phyloP scores from a whole-genome alignment of 352 stramenopile genomes.

The Globisporangium nodosum region DNA sequence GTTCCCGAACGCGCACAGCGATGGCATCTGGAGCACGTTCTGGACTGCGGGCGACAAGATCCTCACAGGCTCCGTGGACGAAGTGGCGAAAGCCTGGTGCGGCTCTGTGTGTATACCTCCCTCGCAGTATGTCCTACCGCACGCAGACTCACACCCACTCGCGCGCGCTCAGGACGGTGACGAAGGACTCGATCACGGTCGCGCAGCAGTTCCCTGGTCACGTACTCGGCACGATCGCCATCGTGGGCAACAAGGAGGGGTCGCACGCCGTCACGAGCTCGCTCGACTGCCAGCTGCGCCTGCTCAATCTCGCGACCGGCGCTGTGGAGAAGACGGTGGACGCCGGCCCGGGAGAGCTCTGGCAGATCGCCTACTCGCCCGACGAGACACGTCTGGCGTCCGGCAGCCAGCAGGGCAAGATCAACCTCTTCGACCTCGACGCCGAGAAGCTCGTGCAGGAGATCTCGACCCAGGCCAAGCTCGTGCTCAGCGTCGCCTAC shows the following conservation, averaged over 20 bases:
- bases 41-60: constrained; percentile 87
- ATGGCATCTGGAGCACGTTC: constrained; percentile 87
- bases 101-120: neutral
- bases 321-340: constrained; percentile 82
- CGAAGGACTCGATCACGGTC: constrained; percentile 59
- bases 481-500: constrained; percentile 72
- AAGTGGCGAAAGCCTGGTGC: constrained; percentile 82
- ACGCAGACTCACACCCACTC: neutral
- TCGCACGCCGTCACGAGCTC: constrained; percentile 76
- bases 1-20: constrained; percentile 80
- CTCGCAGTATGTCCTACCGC: neutral
- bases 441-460: constrained; percentile 73
- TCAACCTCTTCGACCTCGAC: constrained; percentile 85
- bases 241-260: constrained; percentile 75
- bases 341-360: constrained; percentile 81
- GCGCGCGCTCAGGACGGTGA: constrained; percentile 39
- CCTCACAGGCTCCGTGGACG: constrained; percentile 83
- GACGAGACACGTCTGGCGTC: constrained; percentile 79
- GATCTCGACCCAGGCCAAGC: constrained; percentile 67
- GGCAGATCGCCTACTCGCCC: constrained; percentile 81
- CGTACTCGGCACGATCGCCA: constrained; percentile 81
- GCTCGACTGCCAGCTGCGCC: constrained; percentile 77
- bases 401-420: constrained; percentile 81
- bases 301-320: constrained; percentile 70
- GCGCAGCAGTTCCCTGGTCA: constrained; percentile 82